Conservation (phyloP, 148 eudicot species). For the Pharnaceum exiguum region DNA sequence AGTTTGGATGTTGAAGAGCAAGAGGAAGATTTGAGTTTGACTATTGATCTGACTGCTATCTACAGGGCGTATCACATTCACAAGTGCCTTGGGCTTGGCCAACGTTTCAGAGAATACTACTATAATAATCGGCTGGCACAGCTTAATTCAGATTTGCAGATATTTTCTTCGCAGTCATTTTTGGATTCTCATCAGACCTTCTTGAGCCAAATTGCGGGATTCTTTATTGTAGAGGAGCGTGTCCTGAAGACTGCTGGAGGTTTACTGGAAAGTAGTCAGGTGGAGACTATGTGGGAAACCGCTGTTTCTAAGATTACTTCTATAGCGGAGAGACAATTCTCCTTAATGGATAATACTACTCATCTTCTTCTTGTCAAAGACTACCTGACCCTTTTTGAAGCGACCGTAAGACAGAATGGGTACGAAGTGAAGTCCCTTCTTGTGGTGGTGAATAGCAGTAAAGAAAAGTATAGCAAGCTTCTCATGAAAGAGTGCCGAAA, state of each 20-base stretch:
- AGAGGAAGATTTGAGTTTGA: constrained; percentile 61
- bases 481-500: constrained; percentile 67
- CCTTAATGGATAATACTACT: constrained; percentile 53
- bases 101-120: constrained; percentile 85
- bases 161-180: constrained; percentile 60
- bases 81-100: constrained; percentile 62
- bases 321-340: constrained; percentile 64
- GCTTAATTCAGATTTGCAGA: constrained; percentile 84
- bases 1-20: constrained; percentile 74
- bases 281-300: constrained; percentile 93
- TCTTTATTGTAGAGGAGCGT: constrained; percentile 87
- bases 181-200: constrained; percentile 74
- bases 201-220: constrained; percentile 78
- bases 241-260: constrained; percentile 90
- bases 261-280: constrained; percentile 58
- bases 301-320: constrained; percentile 62
- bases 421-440: constrained; percentile 68
- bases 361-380: constrained; percentile 76
- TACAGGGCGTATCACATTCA: constrained; percentile 86
- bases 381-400: constrained; percentile 81
- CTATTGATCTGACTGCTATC: constrained; percentile 78
- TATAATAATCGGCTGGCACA: constrained; percentile 78
- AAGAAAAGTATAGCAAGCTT: constrained; percentile 80
- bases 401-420: constrained; percentile 75
- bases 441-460: constrained; percentile 53